phyloP scores from a whole-genome alignment of 2,329 filamentous ascomycete species.

The Fusarium nelsonii region DNA sequence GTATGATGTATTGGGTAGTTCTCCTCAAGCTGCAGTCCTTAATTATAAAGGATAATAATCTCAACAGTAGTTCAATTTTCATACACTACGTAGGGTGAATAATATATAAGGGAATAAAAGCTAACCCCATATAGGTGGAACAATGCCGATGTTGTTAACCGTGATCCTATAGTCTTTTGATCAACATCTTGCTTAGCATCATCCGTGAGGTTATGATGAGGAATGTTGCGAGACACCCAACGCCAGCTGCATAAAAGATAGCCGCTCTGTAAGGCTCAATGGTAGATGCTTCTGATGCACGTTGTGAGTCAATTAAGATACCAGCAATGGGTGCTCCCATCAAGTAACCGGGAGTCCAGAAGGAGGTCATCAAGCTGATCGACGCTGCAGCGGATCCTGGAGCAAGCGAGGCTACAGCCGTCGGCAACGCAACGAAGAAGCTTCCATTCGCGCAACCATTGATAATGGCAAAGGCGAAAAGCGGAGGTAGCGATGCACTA shows the following conservation, averaged over 20 bases:
- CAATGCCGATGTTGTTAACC: too few species aligned
- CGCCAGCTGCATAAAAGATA: conserved; percentile 12
- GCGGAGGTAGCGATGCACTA: not conserved
- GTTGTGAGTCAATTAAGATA: not conserved
- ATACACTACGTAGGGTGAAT: too few species aligned
- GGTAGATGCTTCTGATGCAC: not conserved
- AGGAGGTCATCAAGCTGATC: conserved; percentile 1
- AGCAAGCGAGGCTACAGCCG: conserved; percentile 10
- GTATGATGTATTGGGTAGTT: too few species aligned
- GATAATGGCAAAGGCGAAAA: conserved; percentile 3
- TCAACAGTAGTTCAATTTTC: too few species aligned
- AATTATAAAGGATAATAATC: too few species aligned
- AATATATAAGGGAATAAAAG: too few species aligned
- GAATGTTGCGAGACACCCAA: not conserved
- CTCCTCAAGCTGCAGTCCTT: too few species aligned
- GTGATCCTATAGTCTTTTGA: not conserved
- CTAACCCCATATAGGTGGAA: too few species aligned
- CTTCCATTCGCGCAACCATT: conserved; percentile 16
- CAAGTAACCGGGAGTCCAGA: conserved; percentile 7
- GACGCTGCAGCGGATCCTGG: conserved; percentile 4
- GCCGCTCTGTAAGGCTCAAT: conserved; percentile 9
- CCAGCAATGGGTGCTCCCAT: conserved; percentile 8
- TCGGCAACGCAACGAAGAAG: conserved; percentile 19
- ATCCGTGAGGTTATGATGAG: not conserved
- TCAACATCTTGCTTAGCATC: not conserved